Conservation (phyloP, 331 rosid species). For the Quercus tomentella region DNA sequence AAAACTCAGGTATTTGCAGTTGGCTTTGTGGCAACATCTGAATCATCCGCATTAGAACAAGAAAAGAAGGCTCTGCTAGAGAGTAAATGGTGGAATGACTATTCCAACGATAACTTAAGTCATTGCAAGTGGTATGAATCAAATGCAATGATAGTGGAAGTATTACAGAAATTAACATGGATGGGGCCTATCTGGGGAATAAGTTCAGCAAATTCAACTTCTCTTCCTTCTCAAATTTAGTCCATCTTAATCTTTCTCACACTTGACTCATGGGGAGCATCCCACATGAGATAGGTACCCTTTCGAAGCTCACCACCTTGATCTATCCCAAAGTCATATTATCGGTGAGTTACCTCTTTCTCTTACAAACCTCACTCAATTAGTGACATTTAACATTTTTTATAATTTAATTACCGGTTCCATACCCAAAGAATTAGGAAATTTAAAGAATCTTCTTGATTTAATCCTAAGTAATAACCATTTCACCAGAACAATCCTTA, state of each 20-base stretch:
- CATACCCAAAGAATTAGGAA: conserved; percentile 9
- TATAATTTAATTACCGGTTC: conserved; percentile 3
- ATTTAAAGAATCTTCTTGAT: background rate
- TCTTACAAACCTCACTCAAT: background rate
- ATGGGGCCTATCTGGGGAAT: too few species aligned
- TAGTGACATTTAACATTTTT: background rate
- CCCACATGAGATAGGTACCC: too few species aligned
- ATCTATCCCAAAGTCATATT: background rate
- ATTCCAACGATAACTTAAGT: too few species aligned
- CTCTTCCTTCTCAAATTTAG: background rate
- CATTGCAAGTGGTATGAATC: too few species aligned
- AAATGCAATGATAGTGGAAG: too few species aligned
- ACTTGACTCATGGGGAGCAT: background rate
- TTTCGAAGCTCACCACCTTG: background rate
- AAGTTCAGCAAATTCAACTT: background rate
- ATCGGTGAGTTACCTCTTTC: background rate
- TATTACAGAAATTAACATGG: too few species aligned
- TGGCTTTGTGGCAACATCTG: too few species aligned
- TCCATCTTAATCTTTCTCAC: rapidly evolving
- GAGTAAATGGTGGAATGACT: too few species aligned
- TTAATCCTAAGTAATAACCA: background rate
- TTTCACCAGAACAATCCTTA: conserved; percentile 3
- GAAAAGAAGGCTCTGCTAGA: too few species aligned
- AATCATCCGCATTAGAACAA: too few species aligned
- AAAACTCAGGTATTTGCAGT: too few species aligned